Evolutionary conservation across 169 alveolate genomes (phyloP), one percentile per base, ranked within the genome.

Genomic region (Plasmodium fragile): DNA sequence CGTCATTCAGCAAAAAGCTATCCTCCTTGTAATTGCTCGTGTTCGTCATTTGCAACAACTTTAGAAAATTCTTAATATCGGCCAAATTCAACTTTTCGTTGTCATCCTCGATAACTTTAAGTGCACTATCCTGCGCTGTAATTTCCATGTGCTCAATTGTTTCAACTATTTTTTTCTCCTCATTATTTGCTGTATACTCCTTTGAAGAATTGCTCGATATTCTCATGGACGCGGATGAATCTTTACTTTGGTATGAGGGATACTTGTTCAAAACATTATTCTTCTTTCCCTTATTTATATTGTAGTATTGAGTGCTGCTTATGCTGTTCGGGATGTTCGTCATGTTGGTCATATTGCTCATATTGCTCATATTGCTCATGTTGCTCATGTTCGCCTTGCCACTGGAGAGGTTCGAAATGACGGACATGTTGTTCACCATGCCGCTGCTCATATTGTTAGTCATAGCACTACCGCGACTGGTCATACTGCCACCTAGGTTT

Each of bases 41-140:
- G 39, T 75, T 85, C 18, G 81, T 52, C 80, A 85, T 73, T 5
- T 85, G 93, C 45, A 85, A 36, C 80, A 85, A 85, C 18, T 85
- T 85, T n/a, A 85, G 28, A 32, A 85, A 85, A 34, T 69, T 85
- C 22, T 85, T 85, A 36, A 85, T 85, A 85, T 85, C 93, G n/a
- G 81, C n/a, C n/a, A 82, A 13, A 53, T 85, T 85, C 83, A 85
- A 41, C 79, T 85, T 85, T 13, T 85, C 93, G 52, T 49, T 73
- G 43, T 85, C 93, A 85, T 85, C 93, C 69, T 85, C 93, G 28
- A 85, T 85, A 32, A 85, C 93, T 39, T 85, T 85, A 18, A 85
- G 41, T 18, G 84, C 93, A 53, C 93, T 85, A 85, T 85, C 93
- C 43, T 85, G 93, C 3, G 93, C 93, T 3, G 93, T 85, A 52